These are phyloP conservation scores for Saitozyma podzolica DNA, from an alignment of 768 basidiomycete genomes.

Conservation along the genomic window DNA sequence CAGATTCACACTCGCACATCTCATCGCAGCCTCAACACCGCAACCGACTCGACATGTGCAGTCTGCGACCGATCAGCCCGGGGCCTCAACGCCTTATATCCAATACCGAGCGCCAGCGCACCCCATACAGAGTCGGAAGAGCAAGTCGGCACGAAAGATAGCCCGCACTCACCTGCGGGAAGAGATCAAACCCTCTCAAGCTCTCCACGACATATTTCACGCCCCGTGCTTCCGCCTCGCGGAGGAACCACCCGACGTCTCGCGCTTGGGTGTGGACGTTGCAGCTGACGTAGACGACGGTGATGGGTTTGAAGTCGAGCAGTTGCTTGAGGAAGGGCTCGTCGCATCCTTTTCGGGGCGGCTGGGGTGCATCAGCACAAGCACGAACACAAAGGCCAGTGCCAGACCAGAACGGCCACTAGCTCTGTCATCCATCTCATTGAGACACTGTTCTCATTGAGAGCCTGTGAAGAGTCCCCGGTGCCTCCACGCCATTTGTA, in stretches of 20 bases:
- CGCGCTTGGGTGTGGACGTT: constrained; percentile 80
- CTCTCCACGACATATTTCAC: constrained; percentile 73
- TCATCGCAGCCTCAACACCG: constrained; percentile 3
- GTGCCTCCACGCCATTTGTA: too few species aligned
- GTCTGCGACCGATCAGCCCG: constrained; percentile 55
- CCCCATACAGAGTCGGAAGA: neutral
- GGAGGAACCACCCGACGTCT: constrained; percentile 73
- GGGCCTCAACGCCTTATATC: neutral
- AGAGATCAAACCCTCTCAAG: constrained; percentile 85
- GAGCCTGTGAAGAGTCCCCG: too few species aligned
- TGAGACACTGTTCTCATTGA: too few species aligned
- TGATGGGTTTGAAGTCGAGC: constrained; percentile 64
- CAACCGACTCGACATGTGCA: constrained; percentile 65
- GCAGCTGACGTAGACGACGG: constrained; percentile 87
- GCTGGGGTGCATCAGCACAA: constrained; percentile 59
- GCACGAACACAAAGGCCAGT: neutral
- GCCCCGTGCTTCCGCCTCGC: constrained; percentile 55
- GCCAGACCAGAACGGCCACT: too few species aligned
- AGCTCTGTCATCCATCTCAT: too few species aligned
- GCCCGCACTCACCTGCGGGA: constrained; percentile 65
- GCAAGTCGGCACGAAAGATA: neutral
- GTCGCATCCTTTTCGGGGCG: constrained; percentile 93
- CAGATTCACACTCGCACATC: too few species aligned
- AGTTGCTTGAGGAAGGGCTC: constrained; percentile 70
- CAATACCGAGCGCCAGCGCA: neutral